phyloP scores from a whole-genome alignment of 2,329 filamentous ascomycete species.

The Escovopsis sp. region DNA sequence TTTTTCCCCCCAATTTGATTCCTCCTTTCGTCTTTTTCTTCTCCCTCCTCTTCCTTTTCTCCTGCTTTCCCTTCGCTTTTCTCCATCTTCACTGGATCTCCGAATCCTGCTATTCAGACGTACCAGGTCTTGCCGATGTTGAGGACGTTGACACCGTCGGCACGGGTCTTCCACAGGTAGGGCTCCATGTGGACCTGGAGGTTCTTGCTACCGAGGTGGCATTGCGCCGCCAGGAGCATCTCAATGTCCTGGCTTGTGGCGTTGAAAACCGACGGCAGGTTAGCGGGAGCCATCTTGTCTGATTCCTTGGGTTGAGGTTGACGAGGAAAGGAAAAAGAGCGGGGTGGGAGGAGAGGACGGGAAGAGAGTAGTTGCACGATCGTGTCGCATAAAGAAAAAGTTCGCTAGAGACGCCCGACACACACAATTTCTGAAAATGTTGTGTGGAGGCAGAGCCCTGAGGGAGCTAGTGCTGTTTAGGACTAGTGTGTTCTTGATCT shows the following conservation, averaged over 20 bases:
- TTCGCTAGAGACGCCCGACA: constrained; percentile 23
- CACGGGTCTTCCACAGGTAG: constrained; percentile 99
- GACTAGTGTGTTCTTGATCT: constrained; percentile 9
- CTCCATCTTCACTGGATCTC: neutral
- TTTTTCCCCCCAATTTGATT: no score
- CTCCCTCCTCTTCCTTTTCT: no score
- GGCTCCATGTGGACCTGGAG: constrained; percentile 98
- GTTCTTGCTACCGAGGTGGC: constrained; percentile 97
- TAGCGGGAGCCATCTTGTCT: constrained; percentile 84
- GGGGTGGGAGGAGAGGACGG: constrained; percentile 13
- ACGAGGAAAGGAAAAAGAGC: constrained; percentile 11
- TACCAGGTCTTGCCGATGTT: constrained; percentile 99
- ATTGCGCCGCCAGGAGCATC: constrained; percentile 95
- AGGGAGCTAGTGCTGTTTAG: constrained; percentile 11
- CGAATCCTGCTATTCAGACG: constrained; percentile 18
- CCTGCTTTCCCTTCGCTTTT: neutral
- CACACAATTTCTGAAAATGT: constrained; percentile 22
- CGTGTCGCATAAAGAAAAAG: constrained; percentile 20
- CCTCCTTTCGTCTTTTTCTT: no score
- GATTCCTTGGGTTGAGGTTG: constrained; percentile 19
- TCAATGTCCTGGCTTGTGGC: constrained; percentile 97
- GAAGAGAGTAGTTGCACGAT: constrained; percentile 12
- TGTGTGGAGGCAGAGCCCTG: constrained; percentile 26
- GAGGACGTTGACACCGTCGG: constrained; percentile 95
- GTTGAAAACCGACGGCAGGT: constrained; percentile 92